Conservation (phyloP, 2,329 filamentous ascomycete genomes). For the Monilinia fructigena region DNA sequence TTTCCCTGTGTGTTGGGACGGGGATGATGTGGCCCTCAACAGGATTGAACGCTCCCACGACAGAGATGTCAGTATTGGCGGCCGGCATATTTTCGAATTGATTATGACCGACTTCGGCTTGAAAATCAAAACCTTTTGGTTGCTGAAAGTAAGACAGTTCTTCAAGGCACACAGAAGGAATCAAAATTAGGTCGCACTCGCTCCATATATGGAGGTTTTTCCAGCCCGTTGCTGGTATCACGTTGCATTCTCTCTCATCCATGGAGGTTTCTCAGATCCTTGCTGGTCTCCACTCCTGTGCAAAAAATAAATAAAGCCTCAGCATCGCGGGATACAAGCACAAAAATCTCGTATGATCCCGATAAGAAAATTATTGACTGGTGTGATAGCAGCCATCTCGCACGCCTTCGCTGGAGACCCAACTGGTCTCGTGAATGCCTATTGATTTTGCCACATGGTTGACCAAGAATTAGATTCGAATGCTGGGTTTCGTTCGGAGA, state of each 20-base stretch:
- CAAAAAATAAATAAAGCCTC: not conserved
- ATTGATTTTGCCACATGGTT: not conserved
- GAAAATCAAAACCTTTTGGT: not conserved
- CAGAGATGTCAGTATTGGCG: conserved; percentile 31
- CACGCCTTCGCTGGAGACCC: conserved; percentile 11
- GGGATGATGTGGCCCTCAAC: conserved; percentile 39
- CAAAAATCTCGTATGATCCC: not conserved
- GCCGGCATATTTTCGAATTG: conserved; percentile 27
- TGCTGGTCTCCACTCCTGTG: not conserved
- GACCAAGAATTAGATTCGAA: not conserved
- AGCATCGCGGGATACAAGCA: not conserved
- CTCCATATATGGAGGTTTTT: not conserved
- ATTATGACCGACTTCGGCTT: not conserved
- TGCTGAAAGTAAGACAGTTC: not conserved
- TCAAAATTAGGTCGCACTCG: not conserved
- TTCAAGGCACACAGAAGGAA: not conserved
- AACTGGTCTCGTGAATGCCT: not conserved
- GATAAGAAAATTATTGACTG: not conserved
- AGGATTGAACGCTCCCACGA: conserved; percentile 37
- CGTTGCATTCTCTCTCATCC: not conserved
- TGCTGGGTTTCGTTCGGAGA: not conserved
- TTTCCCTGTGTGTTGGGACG: conserved; percentile 37
- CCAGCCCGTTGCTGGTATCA: not conserved
- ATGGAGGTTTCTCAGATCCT: not conserved
- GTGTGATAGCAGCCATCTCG: conserved; percentile 4